Evolutionary conservation across 805 yeast species (phyloP).

Genomic region (Saccharomyces kudriavzevii): DNA sequence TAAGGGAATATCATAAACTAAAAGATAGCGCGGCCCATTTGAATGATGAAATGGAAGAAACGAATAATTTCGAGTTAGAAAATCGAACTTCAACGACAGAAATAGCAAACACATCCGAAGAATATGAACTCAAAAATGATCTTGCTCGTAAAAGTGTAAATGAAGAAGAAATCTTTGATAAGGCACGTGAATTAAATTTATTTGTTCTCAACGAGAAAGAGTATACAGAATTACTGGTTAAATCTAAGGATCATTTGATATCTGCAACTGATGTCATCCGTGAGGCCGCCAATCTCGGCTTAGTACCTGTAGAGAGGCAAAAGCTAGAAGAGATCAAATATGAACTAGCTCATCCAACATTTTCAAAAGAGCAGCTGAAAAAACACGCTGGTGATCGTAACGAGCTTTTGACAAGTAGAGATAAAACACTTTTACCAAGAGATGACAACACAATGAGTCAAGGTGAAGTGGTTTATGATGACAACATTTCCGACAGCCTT

Average conservation of each 20-base stretch:
- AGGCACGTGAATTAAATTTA: slow-evolving; percentile 13
- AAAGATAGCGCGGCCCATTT: background rate
- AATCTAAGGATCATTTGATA: background rate
- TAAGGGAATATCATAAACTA: slow-evolving; percentile 3
- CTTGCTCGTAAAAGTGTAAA: slow-evolving; percentile 4
- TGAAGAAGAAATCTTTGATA: slow-evolving; percentile 10
- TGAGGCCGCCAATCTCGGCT: slow-evolving; percentile 10
- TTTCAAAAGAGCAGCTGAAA: slow-evolving; percentile 14
- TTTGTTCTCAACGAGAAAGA: slow-evolving; percentile 5
- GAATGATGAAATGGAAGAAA: background rate
- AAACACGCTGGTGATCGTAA: slow-evolving; percentile 22
- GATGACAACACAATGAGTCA: slow-evolving; percentile 11
- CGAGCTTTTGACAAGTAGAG: background rate
- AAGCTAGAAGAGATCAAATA: slow-evolving; percentile 27
- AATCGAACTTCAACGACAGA: slow-evolving; percentile 7
- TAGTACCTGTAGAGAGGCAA: slow-evolving; percentile 30
- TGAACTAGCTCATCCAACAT: slow-evolving; percentile 25
- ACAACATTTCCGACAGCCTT: slow-evolving; percentile 3
- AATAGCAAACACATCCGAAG: background rate
- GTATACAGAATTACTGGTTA: background rate
- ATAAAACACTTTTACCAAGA: slow-evolving; percentile 1
- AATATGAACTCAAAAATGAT: background rate
- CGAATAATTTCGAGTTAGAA: background rate
- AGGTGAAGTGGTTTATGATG: slow-evolving; percentile 5
- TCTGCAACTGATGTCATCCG: slow-evolving; percentile 8